Evolutionary conservation across 768 basidiomycete genomes (phyloP).

Genomic region (Atractiella rhizophila): DNA sequence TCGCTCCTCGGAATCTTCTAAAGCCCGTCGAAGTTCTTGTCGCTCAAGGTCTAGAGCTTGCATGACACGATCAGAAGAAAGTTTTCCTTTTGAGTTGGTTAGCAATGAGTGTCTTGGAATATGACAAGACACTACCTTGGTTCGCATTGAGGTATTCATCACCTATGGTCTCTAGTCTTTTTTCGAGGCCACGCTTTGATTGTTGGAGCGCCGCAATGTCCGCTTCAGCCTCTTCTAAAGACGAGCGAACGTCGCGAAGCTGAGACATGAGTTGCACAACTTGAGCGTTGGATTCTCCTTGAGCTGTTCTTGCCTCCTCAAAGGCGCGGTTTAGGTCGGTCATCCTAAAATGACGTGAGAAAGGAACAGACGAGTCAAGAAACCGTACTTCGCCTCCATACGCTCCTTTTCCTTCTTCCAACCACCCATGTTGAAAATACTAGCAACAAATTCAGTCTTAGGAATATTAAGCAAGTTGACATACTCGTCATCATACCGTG

Average conservation of each 20-base stretch:
- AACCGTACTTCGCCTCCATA: not conserved
- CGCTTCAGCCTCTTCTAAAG: not conserved
- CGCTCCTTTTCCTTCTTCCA: conserved; percentile 1
- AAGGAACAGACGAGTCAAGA: no score
- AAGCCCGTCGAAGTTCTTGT: not conserved
- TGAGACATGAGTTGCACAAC: not conserved
- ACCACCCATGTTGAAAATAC: not conserved
- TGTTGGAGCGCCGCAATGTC: not conserved
- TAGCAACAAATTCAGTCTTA: no score
- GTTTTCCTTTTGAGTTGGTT: no score
- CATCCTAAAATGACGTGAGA: no score
- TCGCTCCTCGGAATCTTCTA: not conserved
- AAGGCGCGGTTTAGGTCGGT: not conserved
- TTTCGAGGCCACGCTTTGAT: not conserved
- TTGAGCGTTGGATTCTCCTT: conserved; percentile 1
- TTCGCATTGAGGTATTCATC: not conserved
- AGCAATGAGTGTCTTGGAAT: not conserved
- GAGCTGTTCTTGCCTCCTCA: not conserved
- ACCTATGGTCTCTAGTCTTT: not conserved
- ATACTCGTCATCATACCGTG: conserved; percentile 1
- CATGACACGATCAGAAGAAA: not conserved
- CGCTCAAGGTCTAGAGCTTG: not conserved
- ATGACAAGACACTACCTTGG: not conserved
- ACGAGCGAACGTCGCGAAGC: not conserved
- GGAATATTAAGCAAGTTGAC: no score